Evolutionary conservation across 345 rosid species (phyloP), one percentile per base, ranked within the genome.

Genomic region (Zanthoxylum bungeanum): DNA sequence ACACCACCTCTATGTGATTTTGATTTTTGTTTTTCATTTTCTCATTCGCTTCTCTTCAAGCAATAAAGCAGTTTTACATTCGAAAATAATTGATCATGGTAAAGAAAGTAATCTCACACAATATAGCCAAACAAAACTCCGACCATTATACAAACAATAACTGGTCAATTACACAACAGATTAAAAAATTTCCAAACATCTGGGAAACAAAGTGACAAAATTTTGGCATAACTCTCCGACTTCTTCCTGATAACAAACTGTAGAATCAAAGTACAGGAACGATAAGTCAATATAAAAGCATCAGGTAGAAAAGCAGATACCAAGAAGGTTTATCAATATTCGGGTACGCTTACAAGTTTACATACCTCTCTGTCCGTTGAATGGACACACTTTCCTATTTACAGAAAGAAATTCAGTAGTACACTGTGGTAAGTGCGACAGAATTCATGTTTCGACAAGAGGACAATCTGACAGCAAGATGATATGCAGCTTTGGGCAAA

Each of bases 341-440:
- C 6, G 0, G 11, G 7, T 9, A 44, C 19, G 27, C 22, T 19
- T 25, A 3, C 4, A 25, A 16, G 24, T 39, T 40, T 17, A 27
- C 49, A n/a, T 78, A 81, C 87, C 89, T 85, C 83, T 37, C 56
- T 24, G 53, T 69, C 37, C 52, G 6, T 22, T 7, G 3, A 28
- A 56, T n/a, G 64, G 72, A 40, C 53, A 22, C 12, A 28, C 21
- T 25, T 30, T 5, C n/a, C 58, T 81, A 85, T 82, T 34, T 77
- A 80, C 86, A 85, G 21, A 46, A 58, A 50, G 65, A 72, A 64
- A 51, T 39, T 81, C 87, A 69, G 87, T 79, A n/a, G n/a, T n/a
- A n/a, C n/a, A n/a, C n/a, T n/a, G 33, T 5, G n/a, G 24, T 52
- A 46, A 79, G 82, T 14, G 42, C 9, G 9, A 47, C n/a, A 22